Evolutionary conservation across 495 filamentous ascomycete species (phyloP), one percentile per base, ranked within the genome.

Genomic region (Hypomontagnella monticulosa): DNA sequence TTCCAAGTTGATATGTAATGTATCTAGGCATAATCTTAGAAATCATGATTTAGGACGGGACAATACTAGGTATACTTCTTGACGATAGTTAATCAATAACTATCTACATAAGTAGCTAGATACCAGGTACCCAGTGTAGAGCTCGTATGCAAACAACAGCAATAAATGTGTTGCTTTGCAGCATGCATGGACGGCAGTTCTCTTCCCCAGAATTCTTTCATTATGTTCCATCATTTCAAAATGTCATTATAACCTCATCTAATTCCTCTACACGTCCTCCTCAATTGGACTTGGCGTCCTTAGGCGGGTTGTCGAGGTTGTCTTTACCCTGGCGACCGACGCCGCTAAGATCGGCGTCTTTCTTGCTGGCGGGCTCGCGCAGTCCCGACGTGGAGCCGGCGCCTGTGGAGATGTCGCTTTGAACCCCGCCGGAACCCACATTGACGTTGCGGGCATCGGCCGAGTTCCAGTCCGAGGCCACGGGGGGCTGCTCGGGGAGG

Each of bases 401-500:
- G n/a, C 83, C 84, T 4, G 66, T 74, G 7, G 86, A 85, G 51
- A 88, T 74, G 43, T 87, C 84, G 32, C 71, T 77, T 52, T 79
- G 66, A 0, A 83, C 34, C 36, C 84, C 76, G 18, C 89, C 89
- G 30, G 85, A 85, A 49, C 88, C 86, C 40, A 91, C 87, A 67
- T 89, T 88, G 70, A 90, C 85, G 18, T 78, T 89, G 57, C 85
- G 79, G 41, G 80, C 80, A 57, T 93, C 91, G 51, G 81, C 79
- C 5, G 89, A 89, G 71, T 92, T 87, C 85, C 86, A 93, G 67
- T 81, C 91, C n/a, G 89, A 89, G 15, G 85, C 75, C 11, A 78
- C 76, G 0, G 91, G 91, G 4, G 91, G 91, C 36, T 93, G 78
- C 1, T 94, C 89, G 10, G 92, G 92, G 43, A 94, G 83, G 30